Evolutionary conservation across 768 basidiomycete genomes (phyloP), one percentile per base, ranked within the genome.

Genomic region (Mycena maculata): DNA sequence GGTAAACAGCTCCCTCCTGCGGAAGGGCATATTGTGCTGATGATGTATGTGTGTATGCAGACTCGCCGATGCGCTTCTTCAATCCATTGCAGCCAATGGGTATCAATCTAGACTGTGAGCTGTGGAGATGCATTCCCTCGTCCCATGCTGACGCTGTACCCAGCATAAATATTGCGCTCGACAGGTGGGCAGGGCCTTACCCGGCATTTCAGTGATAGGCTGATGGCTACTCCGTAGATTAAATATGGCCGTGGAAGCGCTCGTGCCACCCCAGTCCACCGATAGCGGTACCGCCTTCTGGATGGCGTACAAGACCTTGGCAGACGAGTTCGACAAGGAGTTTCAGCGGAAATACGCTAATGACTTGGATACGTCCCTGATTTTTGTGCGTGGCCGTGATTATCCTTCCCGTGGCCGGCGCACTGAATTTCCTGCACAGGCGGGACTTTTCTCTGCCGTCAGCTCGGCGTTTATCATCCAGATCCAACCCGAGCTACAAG

Each of bases 311-410:
- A 59, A 33, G 23, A 59, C 42, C 12, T 39, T 57, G 18, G 55
- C 55, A 10, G 55, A 45, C 27, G 49, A 50, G 27, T 30, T 30
- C n/a, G 52, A 53, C 52, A 53, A 53, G 52, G 52, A 53, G 11
- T 33, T 60, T 18, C 47, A 49, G 36, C 45, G 12, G 16, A 60
- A 49, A 60, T 60, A 60, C 23, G 45, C 45, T 13, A 23, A 20
- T 30, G 33, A 60, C 36, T 28, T 60, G 45, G 58, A 60, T 33
- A 49, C 45, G 15, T 48, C 45, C 22, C 27, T 60, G 23, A 60
- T 60, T n/a, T 60, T 60, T 28, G 58, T 60, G 58, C 58, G 58
- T 49, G 12, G 8, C 23, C 49, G 49, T n/a, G 22, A 44, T 57
- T 57, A n/a, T 20, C 36, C 10, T 50, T 36, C 22, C 22, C 25